phyloP scores from a whole-genome alignment of 2,329 filamentous ascomycete species.

The Fusarium drepaniforme region DNA sequence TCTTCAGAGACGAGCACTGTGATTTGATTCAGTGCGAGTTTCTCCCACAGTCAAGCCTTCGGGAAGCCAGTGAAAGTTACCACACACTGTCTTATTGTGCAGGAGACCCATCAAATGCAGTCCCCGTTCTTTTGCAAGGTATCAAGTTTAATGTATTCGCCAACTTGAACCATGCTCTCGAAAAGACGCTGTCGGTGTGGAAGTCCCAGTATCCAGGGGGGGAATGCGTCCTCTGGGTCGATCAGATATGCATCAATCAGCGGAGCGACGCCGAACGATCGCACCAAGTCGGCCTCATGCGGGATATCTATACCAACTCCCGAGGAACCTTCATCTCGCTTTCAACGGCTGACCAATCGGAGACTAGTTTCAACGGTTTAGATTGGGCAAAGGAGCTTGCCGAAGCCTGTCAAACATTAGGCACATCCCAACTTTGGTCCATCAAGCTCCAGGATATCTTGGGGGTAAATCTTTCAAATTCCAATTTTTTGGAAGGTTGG shows the following conservation, averaged over 20 bases:
- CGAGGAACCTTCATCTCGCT: neutral
- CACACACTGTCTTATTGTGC: neutral
- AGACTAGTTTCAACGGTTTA: neutral
- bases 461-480: neutral
- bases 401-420: neutral
- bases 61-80: neutral
- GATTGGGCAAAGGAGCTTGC: neutral
- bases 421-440: neutral
- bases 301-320: neutral
- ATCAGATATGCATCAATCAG: neutral
- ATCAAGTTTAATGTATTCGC: neutral
- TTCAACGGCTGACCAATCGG: neutral
- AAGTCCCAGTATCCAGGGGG: neutral
- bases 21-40: neutral
- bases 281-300: neutral
- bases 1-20: neutral
- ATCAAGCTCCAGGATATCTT: neutral
- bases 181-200: neutral
- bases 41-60: neutral
- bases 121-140: neutral
- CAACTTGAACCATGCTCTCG: neutral
- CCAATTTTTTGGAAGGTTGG: neutral
- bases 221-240: neutral
- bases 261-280: neutral
- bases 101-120: neutral